phyloP scores from a whole-genome alignment of 78 protist genomes.

The Chrysochromulina parva region DNA sequence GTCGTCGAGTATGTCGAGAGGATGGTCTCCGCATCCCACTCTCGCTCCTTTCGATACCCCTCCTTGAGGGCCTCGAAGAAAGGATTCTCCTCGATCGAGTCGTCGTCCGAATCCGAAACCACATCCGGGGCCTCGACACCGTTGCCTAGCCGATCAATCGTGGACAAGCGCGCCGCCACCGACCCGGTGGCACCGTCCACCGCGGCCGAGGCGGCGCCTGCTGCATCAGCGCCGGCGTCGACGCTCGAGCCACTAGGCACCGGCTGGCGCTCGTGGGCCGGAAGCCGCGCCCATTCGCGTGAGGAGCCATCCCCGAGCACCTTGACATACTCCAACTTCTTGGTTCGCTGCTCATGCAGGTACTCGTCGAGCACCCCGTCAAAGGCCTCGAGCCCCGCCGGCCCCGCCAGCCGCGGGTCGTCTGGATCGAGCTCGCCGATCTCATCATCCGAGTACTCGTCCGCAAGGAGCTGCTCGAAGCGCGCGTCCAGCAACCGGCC shows the following conservation, averaged over 20 bases:
- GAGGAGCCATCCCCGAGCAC: too few species aligned
- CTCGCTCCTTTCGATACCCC: neutral
- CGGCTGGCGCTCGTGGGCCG: too few species aligned
- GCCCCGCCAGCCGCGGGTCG: neutral
- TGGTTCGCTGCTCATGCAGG: neutral
- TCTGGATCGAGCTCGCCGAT: constrained; percentile 43
- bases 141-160: neutral
- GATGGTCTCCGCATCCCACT: neutral
- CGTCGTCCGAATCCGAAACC: neutral
- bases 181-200: too few species aligned
- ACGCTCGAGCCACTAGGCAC: too few species aligned
- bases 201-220: too few species aligned
- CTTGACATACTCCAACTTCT: too few species aligned
- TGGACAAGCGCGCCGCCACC: neutral
- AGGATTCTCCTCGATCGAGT: neutral
- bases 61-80: neutral
- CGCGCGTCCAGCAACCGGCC: neutral
- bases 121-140: neutral
- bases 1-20: neutral
- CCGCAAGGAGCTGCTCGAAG: constrained; percentile 52
- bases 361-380: neutral
- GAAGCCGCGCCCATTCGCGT: too few species aligned
- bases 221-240: neutral
- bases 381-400: neutral
- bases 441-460: constrained; percentile 34